Evolutionary conservation across 371 early-diverging fungal genomes (phyloP), one percentile per base, ranked within the genome.

Genomic region (Actinomortierella ambigua): DNA sequence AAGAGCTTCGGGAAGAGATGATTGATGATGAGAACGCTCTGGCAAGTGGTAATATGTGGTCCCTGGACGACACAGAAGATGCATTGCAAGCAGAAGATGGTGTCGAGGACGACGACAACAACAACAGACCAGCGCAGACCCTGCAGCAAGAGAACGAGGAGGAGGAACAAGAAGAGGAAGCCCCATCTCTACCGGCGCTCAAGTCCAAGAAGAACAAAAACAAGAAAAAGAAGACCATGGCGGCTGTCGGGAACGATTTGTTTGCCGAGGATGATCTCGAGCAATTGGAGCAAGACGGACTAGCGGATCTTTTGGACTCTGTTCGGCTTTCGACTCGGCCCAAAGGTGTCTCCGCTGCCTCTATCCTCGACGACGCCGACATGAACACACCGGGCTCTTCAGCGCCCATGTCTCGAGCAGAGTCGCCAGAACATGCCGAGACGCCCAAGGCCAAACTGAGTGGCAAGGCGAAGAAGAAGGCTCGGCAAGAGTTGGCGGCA

Each of bases 1-100:
- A 88, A 53, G 66, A 78, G 6, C 77, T 94, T 27, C 78, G 86
- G 50, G 61, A 81, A 51, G 84, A 93, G 68, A 83, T 95, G 82
- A 57, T 90, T 64, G 76, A 64, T 11, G 65, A 79, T 13, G 70
- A 68, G 20, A 59, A 59, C 20, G 62, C 64, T 48, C 42, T 65
- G 29, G 28, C 13, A 39, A 34, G 59, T 41, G 58, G 8, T 57
- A 46, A 26, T 15, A 46, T 8, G 48, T 46, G 8, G 17, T 54
- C 14, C 26, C 47, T 23, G 61, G 47, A 28, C 42, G 61, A 44
- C n/a, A 51, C 20, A 17, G 51, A 48, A 24, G 67, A 18, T n/a
- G 41, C 18, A 64, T 59, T 50, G 23, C 62, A 22, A 34, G 18
- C 50, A 46, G 46, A 65, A 50, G 44, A 76, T 57, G 54, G 79